Evolutionary conservation across 2,329 filamentous ascomycete species (phyloP).

Genomic region (Sclerotinia subarctica): DNA sequence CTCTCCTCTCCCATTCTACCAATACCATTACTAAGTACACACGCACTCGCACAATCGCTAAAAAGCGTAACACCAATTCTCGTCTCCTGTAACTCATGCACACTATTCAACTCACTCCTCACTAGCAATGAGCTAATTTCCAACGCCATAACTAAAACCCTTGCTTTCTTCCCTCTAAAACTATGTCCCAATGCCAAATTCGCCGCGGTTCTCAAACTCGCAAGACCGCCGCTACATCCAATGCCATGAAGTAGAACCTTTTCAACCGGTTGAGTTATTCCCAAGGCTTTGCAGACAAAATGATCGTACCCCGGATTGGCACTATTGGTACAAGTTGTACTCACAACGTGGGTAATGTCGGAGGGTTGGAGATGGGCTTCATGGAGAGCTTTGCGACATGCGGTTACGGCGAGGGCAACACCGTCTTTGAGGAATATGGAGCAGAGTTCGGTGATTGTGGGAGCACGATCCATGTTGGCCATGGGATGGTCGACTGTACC

Average conservation of each 20-base stretch:
- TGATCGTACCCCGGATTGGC: slow-evolving; percentile 68
- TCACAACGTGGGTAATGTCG: slow-evolving; percentile 64
- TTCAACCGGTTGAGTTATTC: slow-evolving; percentile 56
- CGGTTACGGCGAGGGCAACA: slow-evolving; percentile 54
- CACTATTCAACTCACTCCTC: slow-evolving; percentile 62
- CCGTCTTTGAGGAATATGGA: slow-evolving; percentile 54
- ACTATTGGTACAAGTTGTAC: slow-evolving; percentile 66
- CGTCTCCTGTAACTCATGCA: slow-evolving; percentile 56
- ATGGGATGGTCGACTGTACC: slow-evolving; percentile 58
- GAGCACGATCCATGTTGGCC: slow-evolving; percentile 54
- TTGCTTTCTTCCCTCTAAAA: slow-evolving; percentile 56
- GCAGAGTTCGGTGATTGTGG: slow-evolving; percentile 55
- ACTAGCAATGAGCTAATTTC: slow-evolving; percentile 61
- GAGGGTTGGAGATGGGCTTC: slow-evolving; percentile 51
- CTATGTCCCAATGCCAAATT: slow-evolving; percentile 63
- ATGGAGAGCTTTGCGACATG: slow-evolving; percentile 52
- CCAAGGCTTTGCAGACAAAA: slow-evolving; percentile 57
- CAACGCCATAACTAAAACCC: slow-evolving; percentile 62
- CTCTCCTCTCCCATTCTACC: slow-evolving; percentile 41
- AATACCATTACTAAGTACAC: slow-evolving; percentile 62
- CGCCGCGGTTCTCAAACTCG: slow-evolving; percentile 60
- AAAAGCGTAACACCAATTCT: slow-evolving; percentile 65
- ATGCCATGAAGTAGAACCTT: slow-evolving; percentile 65
- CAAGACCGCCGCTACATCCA: slow-evolving; percentile 63
- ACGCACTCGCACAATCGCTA: slow-evolving; percentile 66